phyloP scores from a whole-genome alignment of 495 filamentous ascomycete genomes.

The Hyphodiscus hymeniophilus region DNA sequence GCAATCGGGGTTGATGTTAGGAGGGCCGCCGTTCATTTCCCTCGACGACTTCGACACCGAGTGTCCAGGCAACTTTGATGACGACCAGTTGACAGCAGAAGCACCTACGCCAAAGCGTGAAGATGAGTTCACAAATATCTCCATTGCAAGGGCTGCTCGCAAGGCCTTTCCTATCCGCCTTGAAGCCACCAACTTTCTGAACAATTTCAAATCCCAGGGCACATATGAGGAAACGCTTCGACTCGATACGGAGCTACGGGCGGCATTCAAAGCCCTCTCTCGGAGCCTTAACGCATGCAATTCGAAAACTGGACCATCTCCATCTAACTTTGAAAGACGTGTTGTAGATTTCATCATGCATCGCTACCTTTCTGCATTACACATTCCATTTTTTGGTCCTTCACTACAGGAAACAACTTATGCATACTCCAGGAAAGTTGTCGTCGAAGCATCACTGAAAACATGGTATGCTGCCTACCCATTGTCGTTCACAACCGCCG shows the following conservation, averaged over 20 bases:
- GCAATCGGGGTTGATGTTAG: constrained; percentile 50
- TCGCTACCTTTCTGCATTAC: constrained; percentile 30
- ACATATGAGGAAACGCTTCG: constrained; percentile 32
- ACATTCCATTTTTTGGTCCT: constrained; percentile 30
- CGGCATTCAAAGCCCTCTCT: constrained; percentile 27
- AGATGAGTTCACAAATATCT: constrained; percentile 35
- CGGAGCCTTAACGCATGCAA: constrained; percentile 29
- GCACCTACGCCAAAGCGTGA: constrained; percentile 6
- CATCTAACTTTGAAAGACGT: constrained; percentile 22
- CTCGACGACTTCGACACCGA: constrained; percentile 49
- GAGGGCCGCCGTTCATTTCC: constrained; percentile 47
- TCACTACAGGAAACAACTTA: too few species aligned
- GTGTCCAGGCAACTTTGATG: constrained; percentile 43
- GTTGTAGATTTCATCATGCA: constrained; percentile 30
- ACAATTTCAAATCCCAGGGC: constrained; percentile 29
- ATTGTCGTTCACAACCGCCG: too few species aligned
- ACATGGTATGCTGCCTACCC: too few species aligned
- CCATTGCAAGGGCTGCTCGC: constrained; percentile 36
- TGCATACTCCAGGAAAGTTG: too few species aligned
- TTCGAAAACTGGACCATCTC: constrained; percentile 14
- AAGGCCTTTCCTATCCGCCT: constrained; percentile 39
- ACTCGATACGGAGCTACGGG: constrained; percentile 28
- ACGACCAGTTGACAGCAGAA: constrained; percentile 28
- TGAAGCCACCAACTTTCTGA: constrained; percentile 37
- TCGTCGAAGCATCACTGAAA: too few species aligned